phyloP scores from a whole-genome alignment of 306 rosid genomes.

The Glycine soja region DNA sequence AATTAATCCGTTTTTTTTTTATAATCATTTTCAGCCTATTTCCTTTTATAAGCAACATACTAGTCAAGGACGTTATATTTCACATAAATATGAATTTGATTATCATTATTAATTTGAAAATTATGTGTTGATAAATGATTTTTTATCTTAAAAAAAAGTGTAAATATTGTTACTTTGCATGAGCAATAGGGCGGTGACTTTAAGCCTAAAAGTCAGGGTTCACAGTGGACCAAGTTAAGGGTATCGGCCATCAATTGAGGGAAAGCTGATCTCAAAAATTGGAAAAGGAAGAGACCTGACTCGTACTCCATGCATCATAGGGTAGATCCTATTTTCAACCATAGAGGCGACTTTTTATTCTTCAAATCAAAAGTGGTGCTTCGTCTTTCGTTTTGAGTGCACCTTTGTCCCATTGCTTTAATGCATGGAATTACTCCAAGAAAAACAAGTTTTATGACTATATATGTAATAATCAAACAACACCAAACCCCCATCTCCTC shows the following conservation, averaged over 20 bases:
- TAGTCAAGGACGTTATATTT: no score
- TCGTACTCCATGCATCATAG: background rate
- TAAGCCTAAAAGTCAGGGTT: conserved; percentile 37
- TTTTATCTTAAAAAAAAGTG: no score
- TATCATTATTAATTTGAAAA: no score
- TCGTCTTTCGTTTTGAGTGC: conserved; percentile 26
- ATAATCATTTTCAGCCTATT: no score
- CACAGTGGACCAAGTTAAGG: conserved; percentile 24
- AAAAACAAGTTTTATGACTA: background rate
- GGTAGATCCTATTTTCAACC: conserved; percentile 28
- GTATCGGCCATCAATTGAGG: conserved; percentile 13
- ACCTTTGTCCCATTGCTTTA: conserved; percentile 30
- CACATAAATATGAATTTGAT: no score
- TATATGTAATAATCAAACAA: background rate
- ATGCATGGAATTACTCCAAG: background rate
- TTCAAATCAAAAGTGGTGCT: background rate
- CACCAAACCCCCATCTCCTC: background rate
- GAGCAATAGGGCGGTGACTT: conserved; percentile 37
- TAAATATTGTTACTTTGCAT: background rate
- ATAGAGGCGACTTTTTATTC: conserved; percentile 2
- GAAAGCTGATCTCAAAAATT: conserved; percentile 18
- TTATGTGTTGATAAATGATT: no score
- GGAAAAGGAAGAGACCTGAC: conserved; percentile 43
- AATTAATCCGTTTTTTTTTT: no score
- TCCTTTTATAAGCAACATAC: no score